Evolutionary conservation across 768 basidiomycete species (phyloP), one percentile per base, ranked within the genome.

Genomic region (Infundibulicybe gibba): DNA sequence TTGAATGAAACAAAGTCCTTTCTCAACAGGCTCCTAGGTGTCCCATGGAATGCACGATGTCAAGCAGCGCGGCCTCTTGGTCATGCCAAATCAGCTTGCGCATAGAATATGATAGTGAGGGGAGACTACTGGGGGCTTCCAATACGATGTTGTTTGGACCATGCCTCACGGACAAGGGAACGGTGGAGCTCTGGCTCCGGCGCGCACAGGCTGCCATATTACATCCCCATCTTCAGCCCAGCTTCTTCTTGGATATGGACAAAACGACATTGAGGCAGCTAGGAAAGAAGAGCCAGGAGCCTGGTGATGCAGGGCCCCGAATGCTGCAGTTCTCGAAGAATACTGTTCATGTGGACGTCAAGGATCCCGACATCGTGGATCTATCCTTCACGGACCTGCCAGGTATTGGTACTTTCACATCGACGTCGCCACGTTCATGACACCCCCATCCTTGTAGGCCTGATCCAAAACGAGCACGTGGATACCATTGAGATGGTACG

Each of bases 171-270:
- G 55, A 79, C 40, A 75, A 68, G 39, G 30, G 35, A 1, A 52
- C 63, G 0, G 74, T 87, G 6, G 83, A 84, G 46, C 52, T 73
- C 2, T 70, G 69, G 62, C 66, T 85, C 11, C 72, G 80, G 20
- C 69, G 83, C 2, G 83, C 84, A 0, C 83, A 85, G 54, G 69
- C 74, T 0, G 82, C 82, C 0, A 68, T 83, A 16, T 64, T 85
- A 6, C 71, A 72, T 43, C 77, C 77, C 0, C 59, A 65, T 10
- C 45, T 70, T 11, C 44, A 64, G 6, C 46, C 33, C 11, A 33
- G 48, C 1, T 55, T 61, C 1, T 68, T 65, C 45, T 33, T 45
- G 16, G 53, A 33, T n/a, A 65, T 66, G 50, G 53, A 57, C 0
- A 52, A 48, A 31, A 47, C 45, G 1, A 62, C 66, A 25, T 39